Percentiles rank a stretch among this genome's conserved stretches.
phyloP scores from a whole-genome alignment of 306 rosid species.

The Sechiopsis laciniata region DNA sequence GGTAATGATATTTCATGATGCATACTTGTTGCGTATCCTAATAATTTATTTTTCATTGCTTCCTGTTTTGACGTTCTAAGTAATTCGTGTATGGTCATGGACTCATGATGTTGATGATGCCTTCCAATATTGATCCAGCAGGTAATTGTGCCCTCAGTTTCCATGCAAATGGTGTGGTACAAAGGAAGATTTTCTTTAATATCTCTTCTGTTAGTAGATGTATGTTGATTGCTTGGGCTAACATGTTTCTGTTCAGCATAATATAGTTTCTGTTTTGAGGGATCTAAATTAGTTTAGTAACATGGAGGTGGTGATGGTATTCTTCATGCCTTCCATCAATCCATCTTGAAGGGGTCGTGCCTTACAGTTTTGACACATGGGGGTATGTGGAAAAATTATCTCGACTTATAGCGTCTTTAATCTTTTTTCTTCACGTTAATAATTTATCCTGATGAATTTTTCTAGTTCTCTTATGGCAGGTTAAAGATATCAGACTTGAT shows the following conservation, averaged over 20 bases:
- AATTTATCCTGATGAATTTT: slow-evolving; percentile 29
- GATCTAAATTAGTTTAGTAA: slow-evolving; percentile 2
- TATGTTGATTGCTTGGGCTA: slow-evolving; percentile 21
- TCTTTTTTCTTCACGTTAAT: slow-evolving; percentile 9
- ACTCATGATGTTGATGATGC: slow-evolving; percentile 30
- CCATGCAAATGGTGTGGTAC: slow-evolving; percentile 32
- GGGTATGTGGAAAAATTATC: slow-evolving; percentile 36
- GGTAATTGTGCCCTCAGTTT: slow-evolving; percentile 39
- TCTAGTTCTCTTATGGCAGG: slow-evolving; percentile 51
- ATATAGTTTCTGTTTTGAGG: slow-evolving; percentile 1
- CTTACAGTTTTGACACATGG: slow-evolving; percentile 32
- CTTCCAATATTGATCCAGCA: slow-evolving; percentile 32
- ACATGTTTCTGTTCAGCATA: slow-evolving; percentile 15
- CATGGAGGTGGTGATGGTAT: slow-evolving; percentile 10
- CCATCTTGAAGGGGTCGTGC: slow-evolving; percentile 18
- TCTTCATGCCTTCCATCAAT: slow-evolving; percentile 17
- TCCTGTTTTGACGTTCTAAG: slow-evolving; percentile 33
- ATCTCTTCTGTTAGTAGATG: slow-evolving; percentile 3
- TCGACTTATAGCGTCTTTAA: slow-evolving; percentile 14
- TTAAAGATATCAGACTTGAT: slow-evolving; percentile 38
- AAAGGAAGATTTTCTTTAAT: slow-evolving; percentile 18
- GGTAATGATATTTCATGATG: slow-evolving; percentile 35
- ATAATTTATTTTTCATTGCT: slow-evolving; percentile 33
- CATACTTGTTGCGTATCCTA: slow-evolving; percentile 37
- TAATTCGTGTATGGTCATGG: slow-evolving; percentile 32